A percentile compares a stretch with the other conserved stretches of the same genome.
phyloP scores from a whole-genome alignment of 768 basidiomycete species.

The Pleurotus pulmonarius region DNA sequence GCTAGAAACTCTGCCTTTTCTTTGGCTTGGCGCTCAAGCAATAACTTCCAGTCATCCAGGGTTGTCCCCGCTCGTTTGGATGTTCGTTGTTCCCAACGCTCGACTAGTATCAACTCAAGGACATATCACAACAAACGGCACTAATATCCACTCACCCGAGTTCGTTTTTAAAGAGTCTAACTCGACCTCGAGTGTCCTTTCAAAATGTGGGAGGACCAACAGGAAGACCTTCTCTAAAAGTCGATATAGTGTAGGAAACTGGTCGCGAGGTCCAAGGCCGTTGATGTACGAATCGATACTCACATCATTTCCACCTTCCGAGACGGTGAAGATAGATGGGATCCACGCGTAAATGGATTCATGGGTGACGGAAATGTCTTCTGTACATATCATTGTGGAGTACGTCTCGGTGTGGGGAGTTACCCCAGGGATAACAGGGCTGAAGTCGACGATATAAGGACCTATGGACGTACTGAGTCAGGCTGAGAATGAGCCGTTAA shows the following conservation, averaged over 20 bases:
- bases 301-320: constrained; percentile 11
- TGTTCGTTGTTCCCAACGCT: not conserved
- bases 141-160: too few relatives aligned
- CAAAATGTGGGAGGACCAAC: constrained; percentile 10
- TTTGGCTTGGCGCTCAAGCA: not conserved
- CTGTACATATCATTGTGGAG: not conserved
- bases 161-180: not conserved
- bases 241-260: constrained; percentile 9
- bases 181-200: constrained; percentile 6
- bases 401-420: not conserved
- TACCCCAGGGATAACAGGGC: constrained; percentile 4
- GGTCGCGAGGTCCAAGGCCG: constrained; percentile 12
- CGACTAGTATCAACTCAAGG: not conserved
- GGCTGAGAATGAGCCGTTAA: not conserved
- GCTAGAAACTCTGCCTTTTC: constrained; percentile 1
- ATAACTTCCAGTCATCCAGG: not conserved
- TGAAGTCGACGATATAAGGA: not conserved
- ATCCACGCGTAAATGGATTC: constrained; percentile 12
- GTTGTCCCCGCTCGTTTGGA: not conserved
- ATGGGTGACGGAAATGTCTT: not conserved
- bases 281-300: constrained; percentile 15
- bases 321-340: constrained; percentile 12
- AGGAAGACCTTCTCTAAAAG: constrained; percentile 14
- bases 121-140: too few relatives aligned
- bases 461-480: not conserved